Conservation (phyloP, 1,284 basidiomycete genomes). For the Ustilago crameri region DNA sequence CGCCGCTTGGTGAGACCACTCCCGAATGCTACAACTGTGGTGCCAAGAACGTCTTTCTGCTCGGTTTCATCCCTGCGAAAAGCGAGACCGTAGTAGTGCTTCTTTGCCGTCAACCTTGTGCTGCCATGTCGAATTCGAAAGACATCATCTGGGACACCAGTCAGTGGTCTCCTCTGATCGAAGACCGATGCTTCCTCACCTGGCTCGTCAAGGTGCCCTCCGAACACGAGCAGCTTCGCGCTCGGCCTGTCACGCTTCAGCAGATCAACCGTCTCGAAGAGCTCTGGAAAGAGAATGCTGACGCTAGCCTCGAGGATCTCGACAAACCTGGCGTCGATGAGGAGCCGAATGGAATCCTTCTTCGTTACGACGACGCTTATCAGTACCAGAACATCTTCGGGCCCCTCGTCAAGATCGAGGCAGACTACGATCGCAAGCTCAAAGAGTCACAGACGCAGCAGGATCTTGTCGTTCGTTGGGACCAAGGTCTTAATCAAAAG, state of each 20-base stretch:
- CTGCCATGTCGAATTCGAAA: conserved; percentile 84
- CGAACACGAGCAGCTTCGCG: conserved; percentile 92
- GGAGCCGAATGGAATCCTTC: conserved; percentile 88
- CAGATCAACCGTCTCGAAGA: conserved; percentile 98
- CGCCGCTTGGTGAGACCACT: conserved; percentile 93
- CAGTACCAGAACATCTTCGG: conserved; percentile 99
- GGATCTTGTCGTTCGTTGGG: conserved; percentile 95
- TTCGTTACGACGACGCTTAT: conserved; percentile 94
- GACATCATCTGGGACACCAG: conserved; percentile 99
- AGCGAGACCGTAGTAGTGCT: conserved; percentile 98
- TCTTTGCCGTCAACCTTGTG: conserved; percentile 99
- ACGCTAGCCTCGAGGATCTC: conserved; percentile 92
- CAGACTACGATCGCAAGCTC: conserved; percentile 96
- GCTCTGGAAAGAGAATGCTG: conserved; percentile 95
- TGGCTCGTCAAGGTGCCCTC: conserved; percentile 98
- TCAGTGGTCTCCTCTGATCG: conserved; percentile 97
- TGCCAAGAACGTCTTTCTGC: conserved; percentile 99
- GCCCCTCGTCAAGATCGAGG: conserved; percentile 98
- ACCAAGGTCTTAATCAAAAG: conserved; percentile 96
- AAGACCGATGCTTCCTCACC: conserved; percentile 95
- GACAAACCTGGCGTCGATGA: conserved; percentile 79
- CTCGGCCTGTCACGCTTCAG: conserved; percentile 92
- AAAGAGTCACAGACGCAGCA: conserved; percentile 99
- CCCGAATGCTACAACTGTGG: conserved; percentile 98
- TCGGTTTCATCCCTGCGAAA: conserved; percentile 99